Evolutionary conservation across 257 asterid genomes (phyloP).

Genomic region (Avicennia marina): DNA sequence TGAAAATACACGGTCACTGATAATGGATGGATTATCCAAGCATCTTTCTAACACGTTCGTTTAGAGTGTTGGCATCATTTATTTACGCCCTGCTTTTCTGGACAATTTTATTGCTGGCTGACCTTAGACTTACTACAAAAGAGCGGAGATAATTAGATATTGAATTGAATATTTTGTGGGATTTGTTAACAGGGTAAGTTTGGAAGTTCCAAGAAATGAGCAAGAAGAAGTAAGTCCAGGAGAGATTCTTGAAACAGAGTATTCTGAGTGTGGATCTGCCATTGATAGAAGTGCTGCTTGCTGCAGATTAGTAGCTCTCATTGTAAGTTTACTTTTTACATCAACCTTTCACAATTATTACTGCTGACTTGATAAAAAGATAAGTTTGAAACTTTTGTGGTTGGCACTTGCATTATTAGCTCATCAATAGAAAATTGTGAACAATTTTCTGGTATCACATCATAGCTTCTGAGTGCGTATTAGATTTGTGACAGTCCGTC

Average conservation of each 20-base stretch:
- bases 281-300: constrained; percentile 50
- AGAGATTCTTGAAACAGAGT: constrained; percentile 19
- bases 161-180: not conserved
- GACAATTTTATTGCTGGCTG: not conserved
- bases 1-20: constrained; percentile 23
- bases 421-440: constrained; percentile 12
- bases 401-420: constrained; percentile 22
- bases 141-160: not conserved
- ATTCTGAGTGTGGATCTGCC: constrained; percentile 32
- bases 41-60: not conserved
- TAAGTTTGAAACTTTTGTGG: constrained; percentile 1
- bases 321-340: constrained; percentile 38
- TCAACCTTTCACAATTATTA: not conserved
- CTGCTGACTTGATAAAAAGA: not conserved
- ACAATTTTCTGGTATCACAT: no score
- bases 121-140: no score
- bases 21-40: not conserved
- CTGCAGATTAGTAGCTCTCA: constrained; percentile 66
- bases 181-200: constrained; percentile 32
- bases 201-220: constrained; percentile 42
- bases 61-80: not conserved
- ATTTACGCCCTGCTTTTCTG: constrained; percentile 11
- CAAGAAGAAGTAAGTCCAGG: constrained; percentile 25
- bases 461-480: no score
- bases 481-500: no score